phyloP scores from a whole-genome alignment of 495 filamentous ascomycete species.

The Echria macrotheca region DNA sequence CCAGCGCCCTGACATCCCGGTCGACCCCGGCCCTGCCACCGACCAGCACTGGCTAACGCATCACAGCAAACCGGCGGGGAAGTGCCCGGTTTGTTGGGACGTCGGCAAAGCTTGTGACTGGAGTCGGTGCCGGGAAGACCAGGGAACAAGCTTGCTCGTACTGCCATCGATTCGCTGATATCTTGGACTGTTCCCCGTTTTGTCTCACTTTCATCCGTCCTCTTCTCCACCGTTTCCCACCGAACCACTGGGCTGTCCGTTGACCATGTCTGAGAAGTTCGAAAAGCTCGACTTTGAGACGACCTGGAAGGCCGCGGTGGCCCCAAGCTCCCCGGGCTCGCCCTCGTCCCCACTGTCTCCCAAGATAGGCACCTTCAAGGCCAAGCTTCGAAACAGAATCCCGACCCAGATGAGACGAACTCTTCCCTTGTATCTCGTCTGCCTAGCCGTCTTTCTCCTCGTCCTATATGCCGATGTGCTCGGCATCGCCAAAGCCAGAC shows the following conservation, averaged over 20 bases:
- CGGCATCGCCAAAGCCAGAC: not conserved
- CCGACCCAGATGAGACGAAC: conserved; percentile 27
- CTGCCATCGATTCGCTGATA: too few species aligned
- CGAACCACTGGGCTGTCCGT: not conserved
- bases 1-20: not conserved
- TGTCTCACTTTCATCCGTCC: too few species aligned
- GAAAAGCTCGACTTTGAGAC: conserved; percentile 4
- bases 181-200: too few species aligned
- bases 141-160: too few species aligned
- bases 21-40: not conserved
- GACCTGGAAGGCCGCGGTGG: conserved; percentile 12
- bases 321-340: conserved; percentile 19
- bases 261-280: not conserved
- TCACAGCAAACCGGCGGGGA: not conserved
- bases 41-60: not conserved
- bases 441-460: conserved; percentile 27
- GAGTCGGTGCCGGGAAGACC: too few species aligned
- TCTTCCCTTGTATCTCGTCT: conserved; percentile 23
- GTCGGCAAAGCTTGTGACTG: conserved; percentile 7
- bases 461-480: conserved; percentile 33
- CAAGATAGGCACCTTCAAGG: conserved; percentile 15
- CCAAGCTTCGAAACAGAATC: conserved; percentile 25
- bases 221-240: not conserved
- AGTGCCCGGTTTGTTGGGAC: not conserved
- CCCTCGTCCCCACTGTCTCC: conserved; percentile 23